Evolutionary conservation across 257 asterid species (phyloP).

Genomic region (Marsdenia floribunda): DNA sequence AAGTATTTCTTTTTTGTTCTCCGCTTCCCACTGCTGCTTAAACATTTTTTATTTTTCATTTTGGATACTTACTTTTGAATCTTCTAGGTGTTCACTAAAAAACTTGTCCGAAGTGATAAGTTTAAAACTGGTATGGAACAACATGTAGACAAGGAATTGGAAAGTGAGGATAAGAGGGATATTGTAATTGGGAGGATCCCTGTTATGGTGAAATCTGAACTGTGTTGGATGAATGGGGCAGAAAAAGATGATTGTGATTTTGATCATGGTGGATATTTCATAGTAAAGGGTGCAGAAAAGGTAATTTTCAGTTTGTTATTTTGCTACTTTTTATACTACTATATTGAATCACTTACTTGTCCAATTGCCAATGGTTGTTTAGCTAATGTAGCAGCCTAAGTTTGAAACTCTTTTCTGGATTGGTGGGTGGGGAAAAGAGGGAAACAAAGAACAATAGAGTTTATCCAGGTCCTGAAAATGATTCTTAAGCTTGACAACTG

Average conservation of each 20-base stretch:
- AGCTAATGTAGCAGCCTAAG: background rate
- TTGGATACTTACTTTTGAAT: slow-evolving; percentile 10
- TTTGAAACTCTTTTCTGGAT: background rate
- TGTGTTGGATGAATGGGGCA: slow-evolving; percentile 56
- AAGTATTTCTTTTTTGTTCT: background rate
- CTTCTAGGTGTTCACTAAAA: slow-evolving; percentile 62
- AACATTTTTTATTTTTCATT: background rate
- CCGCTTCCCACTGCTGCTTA: background rate
- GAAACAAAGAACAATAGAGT: background rate
- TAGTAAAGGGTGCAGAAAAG: slow-evolving; percentile 97
- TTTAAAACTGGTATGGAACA: slow-evolving; percentile 65
- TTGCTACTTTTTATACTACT: background rate
- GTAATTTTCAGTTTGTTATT: slow-evolving; percentile 30
- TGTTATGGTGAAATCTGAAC: slow-evolving; percentile 79
- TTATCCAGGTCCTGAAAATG: background rate
- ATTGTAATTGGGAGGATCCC: slow-evolving; percentile 71
- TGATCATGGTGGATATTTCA: slow-evolving; percentile 87
- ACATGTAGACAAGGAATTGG: slow-evolving; percentile 39
- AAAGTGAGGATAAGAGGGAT: slow-evolving; percentile 31
- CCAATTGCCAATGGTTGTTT: background rate
- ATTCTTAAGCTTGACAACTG: background rate
- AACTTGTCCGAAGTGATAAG: slow-evolving; percentile 62
- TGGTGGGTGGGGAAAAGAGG: background rate
- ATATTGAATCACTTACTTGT: background rate
- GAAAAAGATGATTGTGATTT: slow-evolving; percentile 71